A percentile compares a stretch with the other conserved stretches of the same genome.
Conservation (phyloP, 2,329 filamentous ascomycete genomes). For the Penicillium sp. region DNA sequence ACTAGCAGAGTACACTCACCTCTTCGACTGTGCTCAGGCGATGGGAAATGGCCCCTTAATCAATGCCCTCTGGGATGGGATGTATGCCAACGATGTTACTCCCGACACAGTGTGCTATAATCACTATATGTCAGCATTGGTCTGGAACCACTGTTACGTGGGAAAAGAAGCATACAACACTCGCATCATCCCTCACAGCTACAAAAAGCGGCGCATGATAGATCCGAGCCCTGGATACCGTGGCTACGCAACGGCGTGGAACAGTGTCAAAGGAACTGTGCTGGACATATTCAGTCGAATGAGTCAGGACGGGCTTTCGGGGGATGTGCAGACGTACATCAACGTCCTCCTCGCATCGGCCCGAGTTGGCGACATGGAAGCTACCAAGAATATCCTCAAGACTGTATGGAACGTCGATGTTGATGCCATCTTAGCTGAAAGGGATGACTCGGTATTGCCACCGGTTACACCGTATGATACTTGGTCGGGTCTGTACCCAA, state of each 20-base stretch:
- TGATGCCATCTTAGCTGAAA: slow-evolving; percentile 38
- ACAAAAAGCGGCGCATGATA: slow-evolving; percentile 30
- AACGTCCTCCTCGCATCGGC: slow-evolving; percentile 54
- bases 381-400: slow-evolving; percentile 51
- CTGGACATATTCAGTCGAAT: slow-evolving; percentile 51
- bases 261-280: slow-evolving; percentile 39
- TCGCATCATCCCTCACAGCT: slow-evolving; percentile 35
- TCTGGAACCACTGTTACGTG: slow-evolving; percentile 48
- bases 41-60: slow-evolving; percentile 42
- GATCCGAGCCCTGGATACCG: slow-evolving; percentile 24
- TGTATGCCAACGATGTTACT: slow-evolving; percentile 28
- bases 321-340: slow-evolving; percentile 55
- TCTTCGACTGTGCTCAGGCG: slow-evolving; percentile 54
- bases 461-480: slow-evolving; percentile 43
- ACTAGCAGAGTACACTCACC: slow-evolving; percentile 52
- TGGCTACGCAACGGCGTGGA: slow-evolving; percentile 32
- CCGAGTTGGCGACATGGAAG: slow-evolving; percentile 52
- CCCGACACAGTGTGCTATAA: slow-evolving; percentile 58
- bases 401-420: slow-evolving; percentile 58
- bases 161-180: slow-evolving; percentile 43
- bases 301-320: slow-evolving; percentile 43
- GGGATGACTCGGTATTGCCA: slow-evolving; percentile 34
- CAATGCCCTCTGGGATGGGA: slow-evolving; percentile 50
- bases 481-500: slow-evolving; percentile 60
- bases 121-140: slow-evolving; percentile 51